Evolutionary conservation across 2,329 filamentous ascomycete genomes (phyloP).

Genomic region (Neonectria ditissima): DNA sequence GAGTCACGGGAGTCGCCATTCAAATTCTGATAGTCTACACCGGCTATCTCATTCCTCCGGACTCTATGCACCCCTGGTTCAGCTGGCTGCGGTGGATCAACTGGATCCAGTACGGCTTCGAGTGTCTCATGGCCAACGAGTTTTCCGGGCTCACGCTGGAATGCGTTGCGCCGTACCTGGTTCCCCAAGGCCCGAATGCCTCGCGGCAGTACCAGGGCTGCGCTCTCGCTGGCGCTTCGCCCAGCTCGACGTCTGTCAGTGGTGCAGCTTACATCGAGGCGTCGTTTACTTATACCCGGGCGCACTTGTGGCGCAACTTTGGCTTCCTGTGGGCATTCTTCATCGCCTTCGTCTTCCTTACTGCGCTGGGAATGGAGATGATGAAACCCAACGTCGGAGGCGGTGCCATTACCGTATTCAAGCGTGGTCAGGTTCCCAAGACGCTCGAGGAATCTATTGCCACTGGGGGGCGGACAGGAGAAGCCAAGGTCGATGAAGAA

Average conservation of each 20-base stretch:
- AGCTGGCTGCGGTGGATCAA: constrained; percentile 79
- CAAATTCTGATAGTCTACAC: constrained; percentile 76
- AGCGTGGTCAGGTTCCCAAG: constrained; percentile 72
- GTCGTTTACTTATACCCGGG: constrained; percentile 65
- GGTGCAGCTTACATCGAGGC: constrained; percentile 68
- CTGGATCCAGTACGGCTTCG: constrained; percentile 76
- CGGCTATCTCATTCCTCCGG: constrained; percentile 71
- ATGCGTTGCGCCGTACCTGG: constrained; percentile 68
- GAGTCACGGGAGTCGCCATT: constrained; percentile 67
- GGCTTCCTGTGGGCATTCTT: constrained; percentile 82
- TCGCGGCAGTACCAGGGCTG: constrained; percentile 63
- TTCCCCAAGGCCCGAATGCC: constrained; percentile 58
- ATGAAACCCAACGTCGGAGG: constrained; percentile 71
- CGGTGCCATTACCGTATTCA: constrained; percentile 70
- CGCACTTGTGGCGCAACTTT: constrained; percentile 80
- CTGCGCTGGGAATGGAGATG: constrained; percentile 75
- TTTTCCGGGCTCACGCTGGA: constrained; percentile 66
- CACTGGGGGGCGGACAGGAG: constrained; percentile 53
- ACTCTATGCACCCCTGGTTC: constrained; percentile 66
- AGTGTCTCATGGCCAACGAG: constrained; percentile 76
- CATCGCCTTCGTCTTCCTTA: constrained; percentile 79
- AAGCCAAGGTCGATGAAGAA: constrained; percentile 65
- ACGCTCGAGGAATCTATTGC: constrained; percentile 68
- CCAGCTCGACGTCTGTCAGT: constrained; percentile 58
- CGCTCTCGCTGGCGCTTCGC: constrained; percentile 59